Percentiles rank a stretch among this genome's conserved stretches.
phyloP scores from a whole-genome alignment of 2,329 filamentous ascomycete genomes.

The Aspergillus japonicus region DNA sequence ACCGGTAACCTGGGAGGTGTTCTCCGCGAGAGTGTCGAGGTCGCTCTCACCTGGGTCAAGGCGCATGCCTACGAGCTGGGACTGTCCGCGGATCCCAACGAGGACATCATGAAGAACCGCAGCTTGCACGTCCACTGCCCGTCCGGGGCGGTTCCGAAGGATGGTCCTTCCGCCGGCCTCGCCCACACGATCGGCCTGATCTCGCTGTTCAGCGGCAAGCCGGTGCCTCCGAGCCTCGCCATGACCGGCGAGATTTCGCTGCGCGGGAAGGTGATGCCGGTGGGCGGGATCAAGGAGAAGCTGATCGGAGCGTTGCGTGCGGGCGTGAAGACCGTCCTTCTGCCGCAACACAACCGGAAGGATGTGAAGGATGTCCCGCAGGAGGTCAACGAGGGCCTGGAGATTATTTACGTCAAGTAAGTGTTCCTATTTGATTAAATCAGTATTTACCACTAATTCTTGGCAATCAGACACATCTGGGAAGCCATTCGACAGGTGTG shows the following conservation, averaged over 20 bases:
- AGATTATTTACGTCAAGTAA: constrained; percentile 87
- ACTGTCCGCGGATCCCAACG: constrained; percentile 72
- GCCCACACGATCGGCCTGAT: constrained; percentile 93
- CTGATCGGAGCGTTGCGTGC: constrained; percentile 90
- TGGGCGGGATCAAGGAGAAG: constrained; percentile 98
- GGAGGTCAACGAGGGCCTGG: constrained; percentile 81
- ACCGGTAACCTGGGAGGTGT: constrained; percentile 96
- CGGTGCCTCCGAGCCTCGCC: constrained; percentile 85
- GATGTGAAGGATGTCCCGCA: constrained; percentile 86
- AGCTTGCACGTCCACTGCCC: constrained; percentile 96
- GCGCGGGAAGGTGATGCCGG: constrained; percentile 84
- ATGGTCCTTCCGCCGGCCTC: constrained; percentile 78
- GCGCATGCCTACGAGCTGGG: constrained; percentile 90
- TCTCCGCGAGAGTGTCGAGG: constrained; percentile 94
- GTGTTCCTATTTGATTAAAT: too few species aligned
- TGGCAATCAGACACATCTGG: constrained; percentile 72
- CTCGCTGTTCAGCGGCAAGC: constrained; percentile 79
- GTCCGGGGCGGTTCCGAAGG: constrained; percentile 91
- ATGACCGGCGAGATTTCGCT: constrained; percentile 87
- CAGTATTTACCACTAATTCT: too few species aligned
- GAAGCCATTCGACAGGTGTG: constrained; percentile 88
- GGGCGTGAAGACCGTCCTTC: constrained; percentile 88
- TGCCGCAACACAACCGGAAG: constrained; percentile 86
- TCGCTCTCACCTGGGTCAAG: constrained; percentile 95
- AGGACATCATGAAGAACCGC: constrained; percentile 94